Conservation (phyloP, 2,329 filamentous ascomycete genomes). For the Acrodontium crateriforme region DNA sequence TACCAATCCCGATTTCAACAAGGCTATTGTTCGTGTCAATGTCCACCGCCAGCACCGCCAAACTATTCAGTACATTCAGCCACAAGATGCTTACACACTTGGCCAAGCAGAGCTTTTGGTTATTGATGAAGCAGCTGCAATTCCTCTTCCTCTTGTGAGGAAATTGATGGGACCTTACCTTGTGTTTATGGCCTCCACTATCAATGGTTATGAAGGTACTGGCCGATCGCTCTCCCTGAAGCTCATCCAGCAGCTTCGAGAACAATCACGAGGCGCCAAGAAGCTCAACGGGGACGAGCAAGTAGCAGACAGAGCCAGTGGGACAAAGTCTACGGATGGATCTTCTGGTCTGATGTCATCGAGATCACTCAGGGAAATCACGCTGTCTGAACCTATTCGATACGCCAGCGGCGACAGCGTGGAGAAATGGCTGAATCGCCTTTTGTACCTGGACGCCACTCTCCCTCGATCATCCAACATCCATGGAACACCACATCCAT, state of each 20-base stretch:
- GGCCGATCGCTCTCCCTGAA: conserved; percentile 90
- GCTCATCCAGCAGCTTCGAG: conserved; percentile 88
- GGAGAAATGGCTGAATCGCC: conserved; percentile 89
- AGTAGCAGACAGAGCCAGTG: conserved; percentile 65
- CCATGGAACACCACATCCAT: conserved; percentile 77
- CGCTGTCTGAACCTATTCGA: conserved; percentile 82
- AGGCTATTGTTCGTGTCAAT: conserved; percentile 94
- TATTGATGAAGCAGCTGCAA: conserved; percentile 94
- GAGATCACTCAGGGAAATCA: conserved; percentile 79
- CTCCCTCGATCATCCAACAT: conserved; percentile 63
- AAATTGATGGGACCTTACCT: conserved; percentile 95
- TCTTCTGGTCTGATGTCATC: conserved; percentile 48
- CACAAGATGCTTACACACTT: conserved; percentile 86
- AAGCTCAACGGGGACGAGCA: conserved; percentile 45
- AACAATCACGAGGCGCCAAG: conserved; percentile 62
- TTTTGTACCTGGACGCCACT: conserved; percentile 87
- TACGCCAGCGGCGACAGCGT: conserved; percentile 84
- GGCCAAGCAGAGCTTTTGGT: conserved; percentile 91
- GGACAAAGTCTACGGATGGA: conserved; percentile 52
- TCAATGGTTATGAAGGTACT: conserved; percentile 97
- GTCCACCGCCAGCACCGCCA: conserved; percentile 89
- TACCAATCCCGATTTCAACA: conserved; percentile 97
- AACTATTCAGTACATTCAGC: conserved; percentile 96
- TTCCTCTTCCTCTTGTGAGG: conserved; percentile 78
- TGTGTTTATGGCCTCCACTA: conserved; percentile 98